Evolutionary conservation across 495 filamentous ascomycete species (phyloP), one percentile per base, ranked within the genome.

Genomic region (Podospora pseudocomata): DNA sequence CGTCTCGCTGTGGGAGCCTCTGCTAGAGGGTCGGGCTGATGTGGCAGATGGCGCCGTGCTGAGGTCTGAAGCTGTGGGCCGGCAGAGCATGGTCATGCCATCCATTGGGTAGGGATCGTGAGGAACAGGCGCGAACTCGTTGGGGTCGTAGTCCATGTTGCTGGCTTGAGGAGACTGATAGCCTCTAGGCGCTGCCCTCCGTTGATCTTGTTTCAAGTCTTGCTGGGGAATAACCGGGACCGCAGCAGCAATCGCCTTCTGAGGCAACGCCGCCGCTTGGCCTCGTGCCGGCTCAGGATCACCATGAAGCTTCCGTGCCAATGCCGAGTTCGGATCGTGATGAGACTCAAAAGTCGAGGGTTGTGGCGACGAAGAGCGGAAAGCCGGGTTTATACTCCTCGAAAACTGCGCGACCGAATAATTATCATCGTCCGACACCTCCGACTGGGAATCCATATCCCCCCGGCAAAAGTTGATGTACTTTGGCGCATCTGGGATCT

Each of bases 401-500:
- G 94, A 92, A 78, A 98, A 99, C 74, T 97, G 93, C 16, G 96
- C 96, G 20, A 97, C 92, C 0, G 92, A 95, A 69, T 95, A 98
- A 65, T 84, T 89, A 1, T 94, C 93, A 59, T 91, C 88, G 20
- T 97, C 93, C 0, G 92, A 94, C 27, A 86, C 82, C 64, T 96
- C 93, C 0, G 94, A 97, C 72, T 86, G 86, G 28, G 86, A 85
- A 69, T 97, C 95, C 44, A 90, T 77, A 74, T 98, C 95, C 5
- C 96, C 95, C 20, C 95, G 91, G 76, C 92, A 94, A 80, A 97
- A 99, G 82, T 99, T 96, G 85, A 99, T 97, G 77, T 96, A 99
- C 79, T 92, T 97, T 53, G 96, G 96, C 28, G 96, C 87, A 76
- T 97, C 96, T 13, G 96, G 96, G 60, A 99, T 99, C 73, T 98